Base-by-base conservation (phyloP, 192 early-diverging fungal species). In the Glomus cerebriforme region DNA sequence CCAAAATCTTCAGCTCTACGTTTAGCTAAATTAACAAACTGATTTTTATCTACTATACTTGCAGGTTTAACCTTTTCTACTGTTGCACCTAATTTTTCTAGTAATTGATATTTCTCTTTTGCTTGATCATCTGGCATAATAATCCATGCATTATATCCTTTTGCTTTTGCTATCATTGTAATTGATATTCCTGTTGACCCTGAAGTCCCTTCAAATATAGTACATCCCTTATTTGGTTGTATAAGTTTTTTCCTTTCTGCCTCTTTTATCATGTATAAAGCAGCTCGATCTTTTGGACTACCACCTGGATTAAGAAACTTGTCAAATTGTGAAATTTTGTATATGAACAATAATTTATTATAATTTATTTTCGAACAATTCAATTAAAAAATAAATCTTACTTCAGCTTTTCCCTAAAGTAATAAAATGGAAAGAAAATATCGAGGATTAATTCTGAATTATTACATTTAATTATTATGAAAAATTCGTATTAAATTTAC, bases 51-150 rank as follows among this genome's bases (percentile, higher is more conserved):
- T 6, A 97, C 93, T 64, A 99, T 98, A 49, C 94, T 93, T 39
- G 92, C 92, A 2, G 96, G 97, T 59, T 92, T 84, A 4, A 99
- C 96, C 26, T 93, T 95, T 80, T 99, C 97, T 0, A 99, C 96
- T 34, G 85, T 90, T 0, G 97, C 97, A 0, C 95, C 93, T 29
- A 96, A 82, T 32, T 91, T 90, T 79, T 94, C 91, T 3, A 99
- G 82, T 7, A 98, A 78, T 32, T 91, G 92, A 59, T 93, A 94
- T 79, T 99, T 99, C 74, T 99, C 97, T 12, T 87, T 67, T 2
- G 96, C 95, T 80, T 93, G 91, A 81, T 99, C 97, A 83, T 96
- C 95, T 15, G 96, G 97, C 94, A 99, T 95, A 12, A 98, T 93
- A 65, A 99, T 98, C 84, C 96, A 95, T 81, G 94, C 95, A 60